Conservation (phyloP, 352 stramenopile species). For the Pythium aquatile region DNA sequence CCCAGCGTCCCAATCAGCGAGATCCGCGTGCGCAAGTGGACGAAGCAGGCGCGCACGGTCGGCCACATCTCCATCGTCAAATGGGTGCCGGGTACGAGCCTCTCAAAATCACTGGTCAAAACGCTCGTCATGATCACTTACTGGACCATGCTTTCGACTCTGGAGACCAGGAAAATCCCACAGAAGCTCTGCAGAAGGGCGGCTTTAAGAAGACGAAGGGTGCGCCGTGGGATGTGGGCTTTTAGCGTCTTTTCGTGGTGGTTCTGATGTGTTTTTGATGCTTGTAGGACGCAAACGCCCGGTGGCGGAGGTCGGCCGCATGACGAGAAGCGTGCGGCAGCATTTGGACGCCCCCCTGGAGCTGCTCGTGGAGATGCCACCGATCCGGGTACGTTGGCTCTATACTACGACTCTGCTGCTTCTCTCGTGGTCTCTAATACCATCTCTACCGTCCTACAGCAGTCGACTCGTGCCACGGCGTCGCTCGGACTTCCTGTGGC, state of each 20-base stretch:
- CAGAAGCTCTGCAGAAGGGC: slow-evolving; percentile 60
- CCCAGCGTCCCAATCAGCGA: slow-evolving; percentile 55
- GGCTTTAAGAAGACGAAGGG: slow-evolving; percentile 74
- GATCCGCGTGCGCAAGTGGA: slow-evolving; percentile 76
- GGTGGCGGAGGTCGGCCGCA: slow-evolving; percentile 55
- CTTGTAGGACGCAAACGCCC: slow-evolving; percentile 56
- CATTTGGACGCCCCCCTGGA: slow-evolving; percentile 73
- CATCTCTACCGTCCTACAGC: neutral
- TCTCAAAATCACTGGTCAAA: neutral
- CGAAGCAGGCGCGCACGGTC: slow-evolving; percentile 63
- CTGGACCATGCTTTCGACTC: neutral
- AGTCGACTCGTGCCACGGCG: slow-evolving; percentile 11
- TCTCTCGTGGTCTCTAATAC: neutral
- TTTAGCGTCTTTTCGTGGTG: neutral
- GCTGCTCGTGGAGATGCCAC: slow-evolving; percentile 60
- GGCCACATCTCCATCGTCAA: slow-evolving; percentile 71
- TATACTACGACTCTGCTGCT: neutral
- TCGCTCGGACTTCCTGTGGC: slow-evolving; percentile 3
- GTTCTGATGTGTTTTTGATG: neutral
- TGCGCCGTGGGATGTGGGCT: slow-evolving; percentile 13
- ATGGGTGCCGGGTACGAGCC: slow-evolving; percentile 58
- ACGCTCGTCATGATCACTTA: neutral
- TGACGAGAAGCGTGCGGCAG: slow-evolving; percentile 79
- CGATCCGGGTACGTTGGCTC: slow-evolving; percentile 33
- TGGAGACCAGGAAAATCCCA: slow-evolving; percentile 47